A percentile compares a stretch with the other conserved stretches of the same genome.
phyloP scores from a whole-genome alignment of 805 yeast species.

The Pichia californica region DNA sequence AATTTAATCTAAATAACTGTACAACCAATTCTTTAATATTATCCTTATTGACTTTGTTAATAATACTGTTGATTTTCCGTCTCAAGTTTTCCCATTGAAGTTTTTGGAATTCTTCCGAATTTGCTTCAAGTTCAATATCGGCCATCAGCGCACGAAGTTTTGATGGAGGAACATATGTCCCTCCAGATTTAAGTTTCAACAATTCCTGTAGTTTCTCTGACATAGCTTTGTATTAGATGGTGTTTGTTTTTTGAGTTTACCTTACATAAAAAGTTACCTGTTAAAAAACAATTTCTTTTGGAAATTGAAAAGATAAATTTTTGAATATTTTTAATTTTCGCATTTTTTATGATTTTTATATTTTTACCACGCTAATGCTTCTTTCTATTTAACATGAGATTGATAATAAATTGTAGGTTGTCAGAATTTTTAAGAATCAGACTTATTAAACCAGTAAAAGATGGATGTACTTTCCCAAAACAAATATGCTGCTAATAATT shows the following conservation, averaged over 20 bases:
- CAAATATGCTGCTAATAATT: conserved; percentile 6
- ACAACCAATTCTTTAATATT: conserved; percentile 45
- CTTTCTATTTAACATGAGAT: no score
- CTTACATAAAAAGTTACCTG: no score
- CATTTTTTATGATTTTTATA: no score
- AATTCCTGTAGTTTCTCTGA: conserved; percentile 29
- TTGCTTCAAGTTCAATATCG: conserved; percentile 12
- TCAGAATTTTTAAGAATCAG: no score
- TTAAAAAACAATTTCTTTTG: no score
- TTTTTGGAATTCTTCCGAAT: conserved; percentile 39
- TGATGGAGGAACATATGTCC: conserved; percentile 50
- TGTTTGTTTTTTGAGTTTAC: no score
- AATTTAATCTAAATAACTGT: conserved; percentile 49
- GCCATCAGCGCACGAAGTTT: conserved; percentile 38
- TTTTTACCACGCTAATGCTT: no score
- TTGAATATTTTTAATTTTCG: no score
- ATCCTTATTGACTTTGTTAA: conserved; percentile 38
- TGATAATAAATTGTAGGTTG: no score
- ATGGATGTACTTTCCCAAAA: neutral
- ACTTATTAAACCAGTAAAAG: no score
- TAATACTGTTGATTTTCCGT: conserved; percentile 39
- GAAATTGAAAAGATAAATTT: no score
- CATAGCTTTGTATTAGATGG: conserved; percentile 9
- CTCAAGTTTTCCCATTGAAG: conserved; percentile 51
- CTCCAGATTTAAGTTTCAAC: conserved; percentile 35